Percentiles rank a stretch among this genome's conserved stretches.
phyloP scores from a whole-genome alignment of 2,329 filamentous ascomycete genomes.

The Diaporthe humulicola region DNA sequence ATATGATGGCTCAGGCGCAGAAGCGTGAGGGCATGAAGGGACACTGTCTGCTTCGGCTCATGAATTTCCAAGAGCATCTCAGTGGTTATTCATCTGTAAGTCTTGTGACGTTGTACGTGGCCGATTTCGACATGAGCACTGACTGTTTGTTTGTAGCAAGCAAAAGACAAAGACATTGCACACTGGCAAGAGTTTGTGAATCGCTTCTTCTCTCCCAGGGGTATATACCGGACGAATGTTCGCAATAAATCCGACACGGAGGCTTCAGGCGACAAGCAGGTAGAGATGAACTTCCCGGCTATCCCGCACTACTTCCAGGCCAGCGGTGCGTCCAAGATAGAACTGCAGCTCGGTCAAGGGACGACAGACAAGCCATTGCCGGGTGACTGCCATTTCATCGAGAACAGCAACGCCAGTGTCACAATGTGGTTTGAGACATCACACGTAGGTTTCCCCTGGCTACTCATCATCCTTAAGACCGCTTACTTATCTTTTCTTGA shows the following conservation, averaged over 20 bases:
- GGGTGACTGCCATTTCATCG: conserved; percentile 78
- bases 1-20: conserved; percentile 58
- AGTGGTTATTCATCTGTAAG: conserved; percentile 67
- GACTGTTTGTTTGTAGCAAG: conserved; percentile 54
- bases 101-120: conserved; percentile 34
- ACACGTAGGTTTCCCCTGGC: conserved; percentile 71
- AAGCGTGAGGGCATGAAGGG: conserved; percentile 66
- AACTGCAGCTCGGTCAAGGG: conserved; percentile 83
- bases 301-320: conserved; percentile 91
- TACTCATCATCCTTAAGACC: not conserved
- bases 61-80: conserved; percentile 74
- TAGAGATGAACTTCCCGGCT: conserved; percentile 86
- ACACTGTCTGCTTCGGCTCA: conserved; percentile 70
- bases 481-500: not conserved
- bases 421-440: conserved; percentile 91
- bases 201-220: conserved; percentile 83
- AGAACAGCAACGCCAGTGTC: conserved; percentile 82
- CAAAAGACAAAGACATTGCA: conserved; percentile 72
- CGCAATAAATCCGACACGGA: conserved; percentile 36
- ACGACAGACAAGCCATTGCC: conserved; percentile 68
- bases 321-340: conserved; percentile 87
- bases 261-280: conserved; percentile 74
- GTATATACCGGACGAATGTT: conserved; percentile 72
- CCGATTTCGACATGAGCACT: not conserved
- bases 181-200: conserved; percentile 87